These are phyloP conservation scores for Flaveria trinervia DNA, from an alignment of 129 eudicot genomes.

Conservation along the genomic window DNA sequence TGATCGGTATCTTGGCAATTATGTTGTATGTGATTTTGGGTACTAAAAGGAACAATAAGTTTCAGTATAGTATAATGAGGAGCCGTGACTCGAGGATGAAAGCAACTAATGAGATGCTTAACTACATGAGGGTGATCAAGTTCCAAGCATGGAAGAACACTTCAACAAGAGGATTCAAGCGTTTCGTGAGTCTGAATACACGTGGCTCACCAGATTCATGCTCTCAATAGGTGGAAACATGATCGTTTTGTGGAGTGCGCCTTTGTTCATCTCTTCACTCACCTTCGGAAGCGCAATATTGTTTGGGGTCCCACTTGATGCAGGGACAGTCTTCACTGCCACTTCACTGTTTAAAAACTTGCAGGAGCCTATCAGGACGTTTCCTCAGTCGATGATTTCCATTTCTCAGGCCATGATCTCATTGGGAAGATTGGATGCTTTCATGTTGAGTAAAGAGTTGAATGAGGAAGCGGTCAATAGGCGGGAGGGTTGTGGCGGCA, in stretches of 20 bases:
- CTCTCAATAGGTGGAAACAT: constrained; percentile 50
- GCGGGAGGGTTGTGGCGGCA: constrained; percentile 54
- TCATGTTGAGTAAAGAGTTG: constrained; percentile 77
- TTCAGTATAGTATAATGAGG: constrained; percentile 61
- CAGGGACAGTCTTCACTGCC: constrained; percentile 78
- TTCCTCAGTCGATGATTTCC: constrained; percentile 89
- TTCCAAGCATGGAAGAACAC: constrained; percentile 90
- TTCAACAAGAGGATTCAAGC: constrained; percentile 65
- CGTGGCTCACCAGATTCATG: constrained; percentile 72
- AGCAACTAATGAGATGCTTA: constrained; percentile 90
- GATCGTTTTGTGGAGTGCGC: constrained; percentile 76
- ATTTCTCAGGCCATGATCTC: constrained; percentile 87
- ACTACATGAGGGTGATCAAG: constrained; percentile 21
- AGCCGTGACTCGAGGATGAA: constrained; percentile 81
- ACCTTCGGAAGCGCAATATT: constrained; percentile 73
- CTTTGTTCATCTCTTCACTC: constrained; percentile 59
- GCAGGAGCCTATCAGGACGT: constrained; percentile 86
- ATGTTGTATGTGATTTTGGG: constrained; percentile 51
- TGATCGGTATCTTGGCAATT: constrained; percentile 49
- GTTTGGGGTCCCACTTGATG: constrained; percentile 67
- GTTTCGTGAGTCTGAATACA: constrained; percentile 62
- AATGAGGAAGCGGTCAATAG: constrained; percentile 63
- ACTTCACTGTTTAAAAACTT: constrained; percentile 72
- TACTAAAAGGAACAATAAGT: constrained; percentile 55
- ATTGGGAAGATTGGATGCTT: constrained; percentile 69